phyloP scores from a whole-genome alignment of 2,329 filamentous ascomycete genomes.

The Ceratocystiopsis sp. region DNA sequence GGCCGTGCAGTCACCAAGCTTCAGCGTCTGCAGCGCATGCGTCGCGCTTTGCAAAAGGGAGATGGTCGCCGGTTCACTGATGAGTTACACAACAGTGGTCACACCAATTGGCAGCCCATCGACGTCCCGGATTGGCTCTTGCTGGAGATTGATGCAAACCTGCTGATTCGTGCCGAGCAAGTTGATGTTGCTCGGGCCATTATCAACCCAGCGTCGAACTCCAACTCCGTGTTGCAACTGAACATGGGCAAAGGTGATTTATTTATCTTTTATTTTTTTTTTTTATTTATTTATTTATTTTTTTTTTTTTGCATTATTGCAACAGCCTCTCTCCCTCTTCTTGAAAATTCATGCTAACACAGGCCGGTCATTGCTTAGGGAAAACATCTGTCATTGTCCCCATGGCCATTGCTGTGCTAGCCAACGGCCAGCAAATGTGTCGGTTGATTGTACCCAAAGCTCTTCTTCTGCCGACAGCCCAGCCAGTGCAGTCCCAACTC shows the following conservation, averaged over 20 bases:
- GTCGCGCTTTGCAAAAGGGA: constrained; percentile 13
- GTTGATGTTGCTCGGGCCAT: constrained; percentile 45
- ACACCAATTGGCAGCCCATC: constrained; percentile 38
- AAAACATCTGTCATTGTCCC: constrained; percentile 42
- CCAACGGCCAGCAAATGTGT: constrained; percentile 27
- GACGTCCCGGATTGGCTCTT: constrained; percentile 45
- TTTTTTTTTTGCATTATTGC: background rate
- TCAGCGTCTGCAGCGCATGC: constrained; percentile 28
- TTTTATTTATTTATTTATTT: constrained; percentile 4
- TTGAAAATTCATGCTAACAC: background rate
- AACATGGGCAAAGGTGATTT: constrained; percentile 44
- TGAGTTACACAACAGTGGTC: constrained; percentile 30
- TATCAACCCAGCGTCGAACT: constrained; percentile 30
- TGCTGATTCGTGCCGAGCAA: constrained; percentile 45
- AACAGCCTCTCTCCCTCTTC: no score
- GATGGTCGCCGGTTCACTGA: constrained; percentile 18
- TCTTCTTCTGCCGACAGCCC: constrained; percentile 37
- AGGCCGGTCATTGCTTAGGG: constrained; percentile 17
- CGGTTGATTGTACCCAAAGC: constrained; percentile 40
- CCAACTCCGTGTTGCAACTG: constrained; percentile 46
- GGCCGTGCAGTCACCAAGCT: constrained; percentile 25
- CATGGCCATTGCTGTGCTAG: constrained; percentile 28
- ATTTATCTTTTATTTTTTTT: background rate
- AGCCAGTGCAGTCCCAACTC: constrained; percentile 35
- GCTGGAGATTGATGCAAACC: constrained; percentile 46